Conservation (phyloP, 495 filamentous ascomycete genomes). For the Tricharina praecox region DNA sequence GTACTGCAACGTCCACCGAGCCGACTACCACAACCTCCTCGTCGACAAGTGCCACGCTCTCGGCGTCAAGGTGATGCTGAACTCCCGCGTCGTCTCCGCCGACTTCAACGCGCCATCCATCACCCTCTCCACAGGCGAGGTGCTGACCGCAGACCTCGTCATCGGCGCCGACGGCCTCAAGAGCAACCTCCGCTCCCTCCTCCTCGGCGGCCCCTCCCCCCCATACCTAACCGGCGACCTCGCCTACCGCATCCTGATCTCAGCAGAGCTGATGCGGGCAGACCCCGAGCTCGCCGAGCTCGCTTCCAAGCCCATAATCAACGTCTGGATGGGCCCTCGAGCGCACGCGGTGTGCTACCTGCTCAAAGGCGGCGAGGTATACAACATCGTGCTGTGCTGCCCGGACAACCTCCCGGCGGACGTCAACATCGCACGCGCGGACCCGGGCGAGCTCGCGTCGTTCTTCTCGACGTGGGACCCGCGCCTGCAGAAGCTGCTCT, state of each 20-base stretch:
- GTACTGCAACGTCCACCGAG: slow-evolving; percentile 41
- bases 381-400: slow-evolving; percentile 42
- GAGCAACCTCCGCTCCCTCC: slow-evolving; percentile 31
- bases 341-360: slow-evolving; percentile 43
- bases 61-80: slow-evolving; percentile 30
- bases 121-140: slow-evolving; percentile 25
- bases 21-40: slow-evolving; percentile 36
- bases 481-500: slow-evolving; percentile 33
- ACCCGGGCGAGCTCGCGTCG: slow-evolving; percentile 33
- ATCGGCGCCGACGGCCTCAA: slow-evolving; percentile 42
- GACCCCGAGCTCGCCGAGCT: slow-evolving; percentile 31
- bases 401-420: slow-evolving; percentile 35
- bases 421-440: slow-evolving; percentile 31
- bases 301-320: slow-evolving; percentile 39
- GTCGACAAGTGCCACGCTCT: slow-evolving; percentile 29
- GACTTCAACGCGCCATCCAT: slow-evolving; percentile 31
- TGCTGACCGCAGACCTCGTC: slow-evolving; percentile 34
- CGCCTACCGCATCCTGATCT: slow-evolving; percentile 43
- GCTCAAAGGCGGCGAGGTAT: slow-evolving; percentile 34
- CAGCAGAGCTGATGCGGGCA: slow-evolving; percentile 33
- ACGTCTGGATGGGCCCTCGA: slow-evolving; percentile 49
- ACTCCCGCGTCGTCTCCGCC: slow-evolving; percentile 26
- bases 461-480: slow-evolving; percentile 39
- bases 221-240: slow-evolving; percentile 42
- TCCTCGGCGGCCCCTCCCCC: slow-evolving; percentile 31